Evolutionary conservation across 208 protist genomes (phyloP).

Genomic region (Blastocrithidia nonstop): DNA sequence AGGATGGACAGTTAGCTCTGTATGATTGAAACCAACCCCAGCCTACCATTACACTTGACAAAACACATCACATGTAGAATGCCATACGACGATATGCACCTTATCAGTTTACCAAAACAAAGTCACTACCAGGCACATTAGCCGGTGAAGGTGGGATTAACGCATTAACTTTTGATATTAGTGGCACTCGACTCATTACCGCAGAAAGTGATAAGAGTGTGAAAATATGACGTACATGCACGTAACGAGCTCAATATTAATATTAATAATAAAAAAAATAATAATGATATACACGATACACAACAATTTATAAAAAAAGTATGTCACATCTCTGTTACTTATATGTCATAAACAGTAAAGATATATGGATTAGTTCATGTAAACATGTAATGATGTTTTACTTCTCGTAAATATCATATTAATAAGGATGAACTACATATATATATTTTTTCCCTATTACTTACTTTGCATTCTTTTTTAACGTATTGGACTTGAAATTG

Average conservation of each 20-base stretch:
- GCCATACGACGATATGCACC: slow-evolving; percentile 55
- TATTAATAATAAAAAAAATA: neutral
- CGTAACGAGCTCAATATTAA: slow-evolving; percentile 9
- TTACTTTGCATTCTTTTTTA: too few relatives aligned
- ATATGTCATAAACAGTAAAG: too few relatives aligned
- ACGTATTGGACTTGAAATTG: too few relatives aligned
- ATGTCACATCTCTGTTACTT: neutral
- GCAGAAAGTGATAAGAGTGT: slow-evolving; percentile 98
- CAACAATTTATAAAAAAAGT: slow-evolving; percentile 1
- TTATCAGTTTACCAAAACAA: slow-evolving; percentile 66
- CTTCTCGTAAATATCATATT: too few relatives aligned
- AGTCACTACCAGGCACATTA: slow-evolving; percentile 57
- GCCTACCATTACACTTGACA: slow-evolving; percentile 5
- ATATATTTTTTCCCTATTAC: too few relatives aligned
- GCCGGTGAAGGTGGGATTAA: slow-evolving; percentile 89
- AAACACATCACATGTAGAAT: too few relatives aligned
- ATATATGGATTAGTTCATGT: too few relatives aligned
- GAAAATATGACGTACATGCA: slow-evolving; percentile 77
- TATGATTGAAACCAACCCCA: slow-evolving; percentile 96
- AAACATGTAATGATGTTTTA: too few relatives aligned
- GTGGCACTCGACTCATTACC: slow-evolving; percentile 95
- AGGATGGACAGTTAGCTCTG: slow-evolving; percentile 83
- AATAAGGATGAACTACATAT: too few relatives aligned
- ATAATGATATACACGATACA: neutral
- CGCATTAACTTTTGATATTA: slow-evolving; percentile 87